Evolutionary conservation across 306 rosid species (phyloP), one percentile per base, ranked within the genome.

Genomic region (Calophaca sinica): DNA sequence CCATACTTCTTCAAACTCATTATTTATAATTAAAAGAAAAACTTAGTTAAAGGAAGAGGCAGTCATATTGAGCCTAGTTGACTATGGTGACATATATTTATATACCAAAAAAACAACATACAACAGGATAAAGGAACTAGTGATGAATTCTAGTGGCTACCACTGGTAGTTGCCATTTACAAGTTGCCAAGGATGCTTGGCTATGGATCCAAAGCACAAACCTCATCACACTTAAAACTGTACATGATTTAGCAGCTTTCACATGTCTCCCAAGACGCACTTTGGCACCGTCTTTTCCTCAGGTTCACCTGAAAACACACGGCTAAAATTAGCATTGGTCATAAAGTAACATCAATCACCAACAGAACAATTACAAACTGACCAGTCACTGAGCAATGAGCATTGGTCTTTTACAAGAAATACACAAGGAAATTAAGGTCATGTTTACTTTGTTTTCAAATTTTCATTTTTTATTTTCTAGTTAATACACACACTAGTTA

Each of bases 251-350:
- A 81, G 74, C 79, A 14, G 63, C 78, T 87, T 85, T 83, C 81
- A 39, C 42, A 28, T 53, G 84, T 58, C 68, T 81, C 85, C 80
- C 53, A 59, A 9, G 77, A 28, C 5, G 15, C 75, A 67, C 75
- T 82, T 82, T 60, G 84, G 84, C 85, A 20, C 35, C 80, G 59
- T 55, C 80, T 81, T 80, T 77, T 82, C 77, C 76, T 80, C 78
- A 72, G 57, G 64, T 49, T 77, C 26, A 67, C 87, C 96, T 88
- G 77, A 59, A 84, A 85, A 36, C 15, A 26, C 8, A 54, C n/a
- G 20, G 57, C 33, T 20, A 20, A 0, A 20, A 14, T 65, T 11
- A 76, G 38, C 68, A 73, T 14, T 42, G 49, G 31, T 46, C 76
- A 53, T 32, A 13, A 77, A 71, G 12, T 57, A 76, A 41, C 46